phyloP scores from a whole-genome alignment of 1,139 yeast species.

The Saccharomyces hybrid region DNA sequence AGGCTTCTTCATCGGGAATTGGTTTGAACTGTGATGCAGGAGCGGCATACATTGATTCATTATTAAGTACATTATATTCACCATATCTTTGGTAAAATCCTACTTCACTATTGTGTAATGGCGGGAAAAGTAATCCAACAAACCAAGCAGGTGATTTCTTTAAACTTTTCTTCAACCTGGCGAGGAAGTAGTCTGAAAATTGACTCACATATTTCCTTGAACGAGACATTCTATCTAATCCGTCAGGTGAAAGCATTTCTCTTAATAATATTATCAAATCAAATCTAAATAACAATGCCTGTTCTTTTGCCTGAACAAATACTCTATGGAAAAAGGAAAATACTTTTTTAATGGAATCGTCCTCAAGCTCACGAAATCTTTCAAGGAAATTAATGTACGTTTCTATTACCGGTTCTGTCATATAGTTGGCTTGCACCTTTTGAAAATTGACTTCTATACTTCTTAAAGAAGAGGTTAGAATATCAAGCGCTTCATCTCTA shows the following conservation, averaged over 20 bases:
- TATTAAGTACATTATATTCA: slow-evolving; percentile 12
- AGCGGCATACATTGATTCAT: slow-evolving; percentile 13
- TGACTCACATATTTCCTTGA: slow-evolving; percentile 56
- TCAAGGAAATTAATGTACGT: slow-evolving; percentile 35
- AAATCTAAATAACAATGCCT: slow-evolving; percentile 56
- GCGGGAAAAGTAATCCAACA: slow-evolving; percentile 62
- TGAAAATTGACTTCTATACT: slow-evolving; percentile 39
- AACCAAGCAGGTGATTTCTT: slow-evolving; percentile 49
- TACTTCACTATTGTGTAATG: slow-evolving; percentile 42
- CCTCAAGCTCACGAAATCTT: slow-evolving; percentile 55
- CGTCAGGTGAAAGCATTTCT: slow-evolving; percentile 38
- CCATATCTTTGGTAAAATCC: slow-evolving; percentile 48
- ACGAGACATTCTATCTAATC: slow-evolving; percentile 29
- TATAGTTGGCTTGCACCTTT: slow-evolving; percentile 39
- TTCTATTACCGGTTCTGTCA: slow-evolving; percentile 34
- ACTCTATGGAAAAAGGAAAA: slow-evolving; percentile 66
- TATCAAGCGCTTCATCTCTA: slow-evolving; percentile 36
- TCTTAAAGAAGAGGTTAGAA: slow-evolving; percentile 26
- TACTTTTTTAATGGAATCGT: slow-evolving; percentile 55
- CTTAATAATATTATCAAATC: slow-evolving; percentile 62
- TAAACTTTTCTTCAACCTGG: slow-evolving; percentile 47
- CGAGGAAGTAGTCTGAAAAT: slow-evolving; percentile 62
- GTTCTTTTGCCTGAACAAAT: slow-evolving; percentile 57
- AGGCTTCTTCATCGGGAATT: slow-evolving; percentile 20
- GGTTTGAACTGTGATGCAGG: slow-evolving; percentile 21